These are phyloP conservation scores for Metschnikowia koreensis DNA, from an alignment of 805 yeast genomes.

Conservation along the genomic window DNA sequence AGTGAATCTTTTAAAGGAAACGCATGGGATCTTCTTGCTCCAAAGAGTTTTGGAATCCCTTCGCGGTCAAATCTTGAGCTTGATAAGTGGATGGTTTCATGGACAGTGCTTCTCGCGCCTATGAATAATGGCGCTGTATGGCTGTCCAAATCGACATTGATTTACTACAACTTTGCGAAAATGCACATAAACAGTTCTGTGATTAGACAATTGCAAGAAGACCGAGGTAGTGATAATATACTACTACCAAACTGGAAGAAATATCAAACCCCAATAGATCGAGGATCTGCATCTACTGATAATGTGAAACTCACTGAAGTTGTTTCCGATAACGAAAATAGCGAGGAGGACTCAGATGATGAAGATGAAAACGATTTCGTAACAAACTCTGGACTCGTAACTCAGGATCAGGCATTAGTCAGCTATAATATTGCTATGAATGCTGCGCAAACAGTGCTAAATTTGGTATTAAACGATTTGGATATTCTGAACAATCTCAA, in stretches of 20 bases:
- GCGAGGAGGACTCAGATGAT: neutral
- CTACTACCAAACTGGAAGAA: constrained; percentile 36
- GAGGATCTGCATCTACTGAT: neutral
- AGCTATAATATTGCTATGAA: constrained; percentile 52
- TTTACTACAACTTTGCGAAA: constrained; percentile 71
- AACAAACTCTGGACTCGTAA: constrained; percentile 30
- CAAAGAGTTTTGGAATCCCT: constrained; percentile 64
- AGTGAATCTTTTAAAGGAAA: constrained; percentile 54
- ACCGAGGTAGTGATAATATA: constrained; percentile 17
- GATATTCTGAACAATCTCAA: constrained; percentile 56
- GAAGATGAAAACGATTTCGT: constrained; percentile 25
- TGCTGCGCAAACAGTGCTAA: constrained; percentile 63
- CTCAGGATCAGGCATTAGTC: constrained; percentile 34
- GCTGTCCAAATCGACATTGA: constrained; percentile 68
- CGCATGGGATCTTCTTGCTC: constrained; percentile 61
- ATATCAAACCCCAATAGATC: neutral
- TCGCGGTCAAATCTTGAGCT: constrained; percentile 63
- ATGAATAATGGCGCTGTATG: constrained; percentile 54
- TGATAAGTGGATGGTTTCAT: constrained; percentile 78
- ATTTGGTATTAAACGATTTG: constrained; percentile 54
- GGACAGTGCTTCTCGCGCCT: constrained; percentile 70
- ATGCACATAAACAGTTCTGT: constrained; percentile 64
- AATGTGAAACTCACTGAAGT: constrained; percentile 2
- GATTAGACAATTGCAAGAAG: constrained; percentile 41
- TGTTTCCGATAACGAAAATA: constrained; percentile 20